Percentiles rank a stretch among this genome's conserved stretches.
phyloP scores from a whole-genome alignment of 805 yeast species.

The Zygosaccharomyces kombuchaensis region DNA sequence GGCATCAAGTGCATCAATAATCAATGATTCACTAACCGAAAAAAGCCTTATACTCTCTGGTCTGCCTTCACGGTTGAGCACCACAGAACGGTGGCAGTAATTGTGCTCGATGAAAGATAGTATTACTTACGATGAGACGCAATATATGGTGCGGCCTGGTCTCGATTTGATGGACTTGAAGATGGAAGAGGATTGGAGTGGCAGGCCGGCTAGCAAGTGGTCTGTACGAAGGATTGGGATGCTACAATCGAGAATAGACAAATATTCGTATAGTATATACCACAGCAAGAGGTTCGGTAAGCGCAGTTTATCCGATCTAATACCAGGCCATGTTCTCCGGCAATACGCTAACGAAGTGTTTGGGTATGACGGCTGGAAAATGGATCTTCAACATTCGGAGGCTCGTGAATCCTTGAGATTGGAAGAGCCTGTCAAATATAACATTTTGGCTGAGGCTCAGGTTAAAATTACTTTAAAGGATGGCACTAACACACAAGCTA shows the following conservation, averaged over 20 bases:
- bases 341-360: slow-evolving; percentile 47
- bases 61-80: too few relatives aligned
- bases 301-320: slow-evolving; percentile 25
- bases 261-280: slow-evolving; percentile 26
- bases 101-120: slow-evolving; percentile 6
- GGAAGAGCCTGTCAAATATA: slow-evolving; percentile 15
- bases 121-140: slow-evolving; percentile 19
- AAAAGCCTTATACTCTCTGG: background rate
- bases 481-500: slow-evolving; percentile 76
- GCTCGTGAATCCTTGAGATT: slow-evolving; percentile 16
- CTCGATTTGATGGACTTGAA: slow-evolving; percentile 27
- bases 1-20: too few relatives aligned
- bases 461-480: slow-evolving; percentile 71
- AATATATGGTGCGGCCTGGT: slow-evolving; percentile 19
- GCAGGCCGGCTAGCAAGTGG: slow-evolving; percentile 44
- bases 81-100: background rate
- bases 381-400: slow-evolving; percentile 36
- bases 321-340: slow-evolving; percentile 37
- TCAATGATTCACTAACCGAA: too few relatives aligned
- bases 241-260: slow-evolving; percentile 45
- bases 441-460: slow-evolving; percentile 36
- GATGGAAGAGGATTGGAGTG: slow-evolving; percentile 33
- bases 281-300: slow-evolving; percentile 28
- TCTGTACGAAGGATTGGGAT: slow-evolving; percentile 45
- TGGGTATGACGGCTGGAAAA: slow-evolving; percentile 57